phyloP scores from a whole-genome alignment of 108 stramenopile species.

The Conticribra weissflogii region DNA sequence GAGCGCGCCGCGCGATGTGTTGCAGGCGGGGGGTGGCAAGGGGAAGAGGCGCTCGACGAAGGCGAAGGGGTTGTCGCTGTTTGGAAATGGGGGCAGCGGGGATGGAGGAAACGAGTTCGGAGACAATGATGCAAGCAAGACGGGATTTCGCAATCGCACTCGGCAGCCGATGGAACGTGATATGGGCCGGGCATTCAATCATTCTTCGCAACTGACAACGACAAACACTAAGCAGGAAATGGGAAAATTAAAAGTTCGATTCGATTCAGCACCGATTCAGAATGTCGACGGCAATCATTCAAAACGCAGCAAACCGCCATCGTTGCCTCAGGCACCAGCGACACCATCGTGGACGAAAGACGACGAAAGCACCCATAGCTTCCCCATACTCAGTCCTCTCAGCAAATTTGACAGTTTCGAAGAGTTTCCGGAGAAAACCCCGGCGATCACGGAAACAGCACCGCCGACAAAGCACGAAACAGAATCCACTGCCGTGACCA shows the following conservation, averaged over 20 bases:
- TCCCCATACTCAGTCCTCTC: slow-evolving; percentile 36
- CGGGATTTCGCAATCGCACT: no score
- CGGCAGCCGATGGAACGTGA: no score
- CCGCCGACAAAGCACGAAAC: background rate
- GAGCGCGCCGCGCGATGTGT: background rate
- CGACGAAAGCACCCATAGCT: slow-evolving; percentile 42
- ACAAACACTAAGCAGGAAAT: no score
- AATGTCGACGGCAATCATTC: no score
- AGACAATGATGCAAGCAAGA: background rate
- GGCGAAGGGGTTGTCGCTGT: slow-evolving; percentile 18
- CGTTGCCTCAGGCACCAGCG: background rate
- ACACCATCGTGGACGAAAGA: background rate
- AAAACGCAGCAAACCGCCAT: no score
- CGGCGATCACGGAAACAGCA: background rate
- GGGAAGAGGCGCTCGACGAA: slow-evolving; percentile 18
- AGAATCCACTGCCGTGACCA: no score
- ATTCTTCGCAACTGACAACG: no score
- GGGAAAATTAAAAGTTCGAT: no score
- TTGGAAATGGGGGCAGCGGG: background rate
- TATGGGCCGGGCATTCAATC: no score
- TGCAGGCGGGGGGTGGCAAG: background rate
- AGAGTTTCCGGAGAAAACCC: no score
- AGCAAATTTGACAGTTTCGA: slow-evolving; percentile 36
- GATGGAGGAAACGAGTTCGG: background rate
- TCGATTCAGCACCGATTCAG: no score